Base-by-base conservation (phyloP, 441 rosid genomes). In the Syzygium syzygioides region DNA sequence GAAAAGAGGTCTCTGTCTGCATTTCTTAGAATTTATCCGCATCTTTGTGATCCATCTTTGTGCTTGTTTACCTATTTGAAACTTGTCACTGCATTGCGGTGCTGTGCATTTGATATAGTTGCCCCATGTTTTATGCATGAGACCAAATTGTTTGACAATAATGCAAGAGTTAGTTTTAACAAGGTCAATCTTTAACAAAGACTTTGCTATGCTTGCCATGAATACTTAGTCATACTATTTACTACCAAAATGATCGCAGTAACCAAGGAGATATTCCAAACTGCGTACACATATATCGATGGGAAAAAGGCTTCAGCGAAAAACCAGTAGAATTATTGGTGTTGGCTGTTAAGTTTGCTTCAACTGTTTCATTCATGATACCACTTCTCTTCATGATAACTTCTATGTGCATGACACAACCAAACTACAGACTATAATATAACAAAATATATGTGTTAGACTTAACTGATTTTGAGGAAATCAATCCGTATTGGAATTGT, bases 1-100 rank as follows among this genome's bases (percentile, higher is more conserved):
- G 94, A 87, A 94, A 94, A 90, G 98, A 98, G 99, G 99, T 98
- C 62, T 88, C 66, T 17, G 56, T 76, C 86, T 52, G 53, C 76
- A 12, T 50, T 37, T 32, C 54, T 28, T 56, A 56, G n/a, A 76
- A 76, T 76, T 76, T 41, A 41, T 76, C 52, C 5, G 2, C 52
- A 12, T 76, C 52, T 71, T 20, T 71, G n/a, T 71, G 83, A 37
- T 71, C 52, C 12, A 23, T 76, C 83, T 76, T 23, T 13, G 83
- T 37, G 83, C 52, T 76, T 41, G 28, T 76, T 23, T 41, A 41
- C 18, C 83, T 41, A 76, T 41, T 76, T 41, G 52, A 76, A 41
- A 52, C 48, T 37, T 45, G 52, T 76, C n/a, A 41, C 17, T 76
- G 52, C 26, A 17, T 76, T 76, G 45, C 41, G n/a, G 52, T 23